Evolutionary conservation across 495 filamentous ascomycete species (phyloP).

Genomic region (Tuber brumale): DNA sequence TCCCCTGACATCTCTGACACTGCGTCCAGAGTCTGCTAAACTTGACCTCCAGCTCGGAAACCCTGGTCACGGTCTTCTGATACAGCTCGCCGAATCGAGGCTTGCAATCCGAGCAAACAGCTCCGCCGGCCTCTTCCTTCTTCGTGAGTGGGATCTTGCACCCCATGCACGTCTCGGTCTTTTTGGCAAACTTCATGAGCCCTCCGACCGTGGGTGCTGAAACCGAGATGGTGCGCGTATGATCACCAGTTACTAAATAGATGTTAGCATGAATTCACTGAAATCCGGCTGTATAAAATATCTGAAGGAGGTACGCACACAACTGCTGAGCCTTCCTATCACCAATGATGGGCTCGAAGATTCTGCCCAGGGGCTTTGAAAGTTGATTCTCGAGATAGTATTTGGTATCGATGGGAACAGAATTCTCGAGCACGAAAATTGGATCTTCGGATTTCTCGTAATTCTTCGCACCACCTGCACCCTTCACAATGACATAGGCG

Average conservation of each 20-base stretch:
- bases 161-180: slow-evolving; percentile 94
- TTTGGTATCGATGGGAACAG: slow-evolving; percentile 94
- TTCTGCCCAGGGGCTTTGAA: slow-evolving; percentile 83
- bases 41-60: slow-evolving; percentile 82
- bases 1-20: slow-evolving; percentile 95
- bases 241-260: slow-evolving; percentile 64
- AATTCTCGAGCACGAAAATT: slow-evolving; percentile 93
- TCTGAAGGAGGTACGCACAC: slow-evolving; percentile 32
- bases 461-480: slow-evolving; percentile 76
- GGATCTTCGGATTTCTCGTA: slow-evolving; percentile 96
- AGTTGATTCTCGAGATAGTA: slow-evolving; percentile 99
- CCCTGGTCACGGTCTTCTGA: slow-evolving; percentile 78
- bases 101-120: slow-evolving; percentile 78
- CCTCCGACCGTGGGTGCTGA: slow-evolving; percentile 84
- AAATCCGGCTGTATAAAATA: not conserved
- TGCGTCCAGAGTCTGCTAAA: slow-evolving; percentile 96
- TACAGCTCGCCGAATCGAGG: slow-evolving; percentile 88
- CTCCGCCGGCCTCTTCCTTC: slow-evolving; percentile 72
- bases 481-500: slow-evolving; percentile 96
- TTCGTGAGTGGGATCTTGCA: slow-evolving; percentile 90
- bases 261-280: slow-evolving; percentile 4
- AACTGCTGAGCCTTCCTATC: slow-evolving; percentile 80
- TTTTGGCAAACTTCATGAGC: slow-evolving; percentile 97
- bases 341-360: slow-evolving; percentile 95
- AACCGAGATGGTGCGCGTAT: slow-evolving; percentile 85